Base-by-base conservation (phyloP, 2,329 filamentous ascomycete species). In the Fusarium acutatum region DNA sequence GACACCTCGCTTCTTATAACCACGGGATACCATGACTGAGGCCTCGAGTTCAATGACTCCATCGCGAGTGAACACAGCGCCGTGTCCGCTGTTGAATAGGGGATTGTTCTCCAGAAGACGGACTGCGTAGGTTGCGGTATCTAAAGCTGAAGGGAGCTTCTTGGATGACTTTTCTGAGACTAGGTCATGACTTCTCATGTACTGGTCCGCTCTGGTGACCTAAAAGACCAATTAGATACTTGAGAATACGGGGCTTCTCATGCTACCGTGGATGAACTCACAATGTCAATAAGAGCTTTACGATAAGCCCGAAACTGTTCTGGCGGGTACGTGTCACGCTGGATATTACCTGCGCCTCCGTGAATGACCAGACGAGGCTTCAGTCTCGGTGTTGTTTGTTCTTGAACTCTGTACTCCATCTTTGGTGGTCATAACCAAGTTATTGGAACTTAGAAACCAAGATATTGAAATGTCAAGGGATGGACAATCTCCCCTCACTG, bases 41-140 rank as follows among this genome's bases (percentile, higher is more conserved):
- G 94, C 93, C 83, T 97, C 95, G 69, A 97, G 90, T 83, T 97
- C 93, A 80, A 95, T 95, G 71, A 91, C 88, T 24, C 95, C 95
- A 73, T 92, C 91, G 57, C 91, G 90, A 1, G 94, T 97, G 82
- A 97, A 97, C 26, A 97, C 94, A 57, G 94, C 93, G 60, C 95
- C 95, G 77, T 91, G 91, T 13, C 91, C 94, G 64, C 91, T 91
- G 83, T 97, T 97, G 87, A 96, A 97, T 9, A 97, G 88, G 5
- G 92, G 88, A 78, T 95, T 90, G 78, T 97, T 86, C 83, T 97
- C 95, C 22, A 97, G 88, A 32, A 92, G 86, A 3, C 86, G 84
- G 17, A 97, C 94, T 49, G 94, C 94, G 80, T 92, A 89, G 4
- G 92, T 92, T 4, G 94, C 94, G 2, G 91, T 88, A 62, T 94